Evolutionary conservation across 768 basidiomycete species (phyloP).

Genomic region (Leccinum imitatum): DNA sequence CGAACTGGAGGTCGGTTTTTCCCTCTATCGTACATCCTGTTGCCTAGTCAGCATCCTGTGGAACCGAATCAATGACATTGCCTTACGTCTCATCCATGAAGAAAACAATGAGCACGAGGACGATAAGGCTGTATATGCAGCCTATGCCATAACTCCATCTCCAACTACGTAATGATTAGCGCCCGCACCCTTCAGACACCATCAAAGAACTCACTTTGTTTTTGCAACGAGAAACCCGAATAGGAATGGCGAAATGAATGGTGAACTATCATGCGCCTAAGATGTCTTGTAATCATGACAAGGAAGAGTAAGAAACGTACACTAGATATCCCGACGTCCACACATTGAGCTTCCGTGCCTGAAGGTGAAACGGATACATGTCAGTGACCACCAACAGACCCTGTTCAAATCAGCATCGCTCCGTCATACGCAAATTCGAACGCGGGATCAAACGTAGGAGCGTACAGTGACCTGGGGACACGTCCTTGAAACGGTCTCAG

Average conservation of each 20-base stretch:
- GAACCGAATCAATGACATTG: background rate
- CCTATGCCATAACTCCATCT: conserved; percentile 55
- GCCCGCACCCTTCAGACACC: background rate
- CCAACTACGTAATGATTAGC: conserved; percentile 33
- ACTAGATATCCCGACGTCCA: conserved; percentile 55
- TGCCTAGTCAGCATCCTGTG: background rate
- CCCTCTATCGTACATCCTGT: conserved; percentile 50
- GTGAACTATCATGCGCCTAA: conserved; percentile 30
- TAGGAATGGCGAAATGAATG: conserved; percentile 31
- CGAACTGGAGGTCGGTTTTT: conserved; percentile 31
- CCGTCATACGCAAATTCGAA: background rate
- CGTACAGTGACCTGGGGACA: conserved; percentile 51
- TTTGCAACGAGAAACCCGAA: conserved; percentile 32
- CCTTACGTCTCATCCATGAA: conserved; percentile 52
- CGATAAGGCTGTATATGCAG: conserved; percentile 45
- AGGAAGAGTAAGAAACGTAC: conserved; percentile 42
- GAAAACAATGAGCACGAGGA: conserved; percentile 44
- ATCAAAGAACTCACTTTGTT: conserved; percentile 12
- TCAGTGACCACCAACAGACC: conserved; percentile 49
- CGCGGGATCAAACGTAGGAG: background rate
- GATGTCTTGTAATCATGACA: conserved; percentile 18
- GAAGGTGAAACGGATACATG: conserved; percentile 54
- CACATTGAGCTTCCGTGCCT: conserved; percentile 49
- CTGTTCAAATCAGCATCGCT: conserved; percentile 17
- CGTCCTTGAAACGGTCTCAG: conserved; percentile 32